These are phyloP conservation scores for Lathyrus tuberosus DNA, from an alignment of 306 rosid species.

Conservation along the genomic window DNA sequence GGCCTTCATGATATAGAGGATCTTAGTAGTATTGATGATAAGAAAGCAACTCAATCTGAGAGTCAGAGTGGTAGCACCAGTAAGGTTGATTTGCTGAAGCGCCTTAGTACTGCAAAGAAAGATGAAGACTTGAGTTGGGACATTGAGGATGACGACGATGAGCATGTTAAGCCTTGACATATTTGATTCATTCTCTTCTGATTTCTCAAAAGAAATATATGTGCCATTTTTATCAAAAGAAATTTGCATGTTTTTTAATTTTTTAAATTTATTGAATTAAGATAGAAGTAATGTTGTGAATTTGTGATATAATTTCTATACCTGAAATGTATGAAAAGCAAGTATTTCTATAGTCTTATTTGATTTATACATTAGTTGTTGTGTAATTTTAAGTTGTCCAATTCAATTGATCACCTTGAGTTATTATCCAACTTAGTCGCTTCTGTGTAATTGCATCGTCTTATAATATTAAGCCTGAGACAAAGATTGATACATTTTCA, in stretches of 20 bases:
- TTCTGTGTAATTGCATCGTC: too few species aligned
- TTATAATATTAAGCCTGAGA: too few species aligned
- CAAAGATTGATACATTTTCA: too few species aligned
- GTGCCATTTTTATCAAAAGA: constrained; percentile 34
- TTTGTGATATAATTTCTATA: constrained; percentile 28
- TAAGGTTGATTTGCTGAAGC: constrained; percentile 62
- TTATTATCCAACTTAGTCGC: neutral
- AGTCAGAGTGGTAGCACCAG: constrained; percentile 41
- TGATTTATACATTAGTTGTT: neutral
- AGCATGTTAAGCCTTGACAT: constrained; percentile 55
- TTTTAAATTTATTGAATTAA: constrained; percentile 1
- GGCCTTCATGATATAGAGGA: constrained; percentile 86
- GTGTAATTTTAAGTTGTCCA: neutral
- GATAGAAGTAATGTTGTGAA: constrained; percentile 39
- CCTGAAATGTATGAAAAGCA: constrained; percentile 37
- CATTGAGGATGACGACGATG: constrained; percentile 66
- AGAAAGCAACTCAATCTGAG: constrained; percentile 47
- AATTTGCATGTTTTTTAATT: constrained; percentile 13
- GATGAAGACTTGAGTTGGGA: constrained; percentile 96
- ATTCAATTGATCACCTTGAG: neutral
- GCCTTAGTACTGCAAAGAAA: constrained; percentile 67
- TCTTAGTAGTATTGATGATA: constrained; percentile 73
- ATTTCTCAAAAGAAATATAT: constrained; percentile 31
- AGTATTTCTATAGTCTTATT: neutral
- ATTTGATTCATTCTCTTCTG: constrained; percentile 28